Evolutionary conservation across 2,329 filamentous ascomycete genomes (phyloP), one percentile per base, ranked within the genome.

Genomic region (Fusarium ambrosium): DNA sequence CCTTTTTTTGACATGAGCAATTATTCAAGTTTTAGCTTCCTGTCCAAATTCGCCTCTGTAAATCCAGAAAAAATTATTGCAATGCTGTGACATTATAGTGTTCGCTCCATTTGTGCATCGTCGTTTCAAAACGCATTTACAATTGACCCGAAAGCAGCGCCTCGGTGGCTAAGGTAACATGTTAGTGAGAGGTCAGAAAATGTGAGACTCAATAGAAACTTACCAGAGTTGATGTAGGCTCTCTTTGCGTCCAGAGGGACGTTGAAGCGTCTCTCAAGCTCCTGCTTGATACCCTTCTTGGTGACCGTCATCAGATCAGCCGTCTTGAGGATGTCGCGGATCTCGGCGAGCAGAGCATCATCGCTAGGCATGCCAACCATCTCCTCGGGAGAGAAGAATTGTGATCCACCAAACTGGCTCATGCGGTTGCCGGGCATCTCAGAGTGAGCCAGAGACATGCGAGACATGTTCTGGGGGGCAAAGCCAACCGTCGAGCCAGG

Each of bases 261-360:
- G 71, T 94, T 94, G 80, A 99, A 99, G 72, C 95, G 90, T 80
- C 92, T 91, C 88, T 99, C 97, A 68, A 99, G 86, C 86, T 99
- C 97, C 77, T 90, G 86, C 89, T 98, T 98, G 84, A 99, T 94
- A 79, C 94, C 95, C 91, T 99, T 99, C 91, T 99, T 99, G 76
- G 97, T 99, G 51, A 99, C 94, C 6, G 91, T 95, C 97, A 99
- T 99, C 80, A 99, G 86, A 85, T 99, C 97, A 2, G 95, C 95
- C 14, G 93, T 97, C 77, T 92, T 90, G 72, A 99, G 87, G 73
- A 99, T 98, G 80, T 98, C 95, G 62, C 97, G 91, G 78, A 99
- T 99, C 88, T 99, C 97, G 0, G 95, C 92, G 72, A 99, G 86
- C 60, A 99, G 88, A 13, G 94, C 93, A 80, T 99, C 97, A 78